phyloP scores from a whole-genome alignment of 495 filamentous ascomycete species.

The Podospora pseudoanserina region DNA sequence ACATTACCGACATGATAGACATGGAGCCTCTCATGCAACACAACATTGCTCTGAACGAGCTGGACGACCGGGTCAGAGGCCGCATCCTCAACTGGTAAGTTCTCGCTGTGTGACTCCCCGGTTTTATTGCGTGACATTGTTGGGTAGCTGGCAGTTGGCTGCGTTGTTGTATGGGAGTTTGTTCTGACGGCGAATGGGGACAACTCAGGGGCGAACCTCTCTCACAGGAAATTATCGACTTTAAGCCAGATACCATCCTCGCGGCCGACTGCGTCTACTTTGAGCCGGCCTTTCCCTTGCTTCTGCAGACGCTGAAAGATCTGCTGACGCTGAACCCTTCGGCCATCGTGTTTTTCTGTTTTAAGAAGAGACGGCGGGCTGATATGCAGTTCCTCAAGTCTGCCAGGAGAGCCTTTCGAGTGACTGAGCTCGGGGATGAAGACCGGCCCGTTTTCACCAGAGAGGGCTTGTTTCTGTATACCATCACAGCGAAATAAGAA shows the following conservation, averaged over 20 bases:
- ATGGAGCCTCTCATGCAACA: slow-evolving; percentile 79
- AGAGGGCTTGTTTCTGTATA: slow-evolving; percentile 62
- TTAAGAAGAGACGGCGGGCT: slow-evolving; percentile 78
- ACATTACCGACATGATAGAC: slow-evolving; percentile 79
- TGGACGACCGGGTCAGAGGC: slow-evolving; percentile 58
- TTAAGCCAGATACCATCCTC: slow-evolving; percentile 71
- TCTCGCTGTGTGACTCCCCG: slow-evolving; percentile 11
- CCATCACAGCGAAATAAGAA: slow-evolving; percentile 42
- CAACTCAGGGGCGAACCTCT: slow-evolving; percentile 53
- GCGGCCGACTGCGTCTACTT: slow-evolving; percentile 98
- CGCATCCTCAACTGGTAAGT: slow-evolving; percentile 71
- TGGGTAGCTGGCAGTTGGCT: slow-evolving; percentile 8
- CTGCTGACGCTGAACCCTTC: slow-evolving; percentile 51
- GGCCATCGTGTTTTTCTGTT: slow-evolving; percentile 87
- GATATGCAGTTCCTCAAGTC: slow-evolving; percentile 69
- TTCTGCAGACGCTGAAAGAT: slow-evolving; percentile 71
- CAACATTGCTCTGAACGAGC: slow-evolving; percentile 75
- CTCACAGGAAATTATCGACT: slow-evolving; percentile 40
- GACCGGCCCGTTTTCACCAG: slow-evolving; percentile 55
- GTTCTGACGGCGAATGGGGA: slow-evolving; percentile 22
- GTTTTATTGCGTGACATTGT: slow-evolving; percentile 10
- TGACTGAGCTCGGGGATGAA: slow-evolving; percentile 62
- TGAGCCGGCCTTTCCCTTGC: slow-evolving; percentile 86
- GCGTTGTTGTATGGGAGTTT: slow-evolving; percentile 9
- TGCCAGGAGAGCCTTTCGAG: slow-evolving; percentile 59